Conservation (phyloP, 2,329 filamentous ascomycete genomes). For the Tolypocladium cylindrosporum region DNA sequence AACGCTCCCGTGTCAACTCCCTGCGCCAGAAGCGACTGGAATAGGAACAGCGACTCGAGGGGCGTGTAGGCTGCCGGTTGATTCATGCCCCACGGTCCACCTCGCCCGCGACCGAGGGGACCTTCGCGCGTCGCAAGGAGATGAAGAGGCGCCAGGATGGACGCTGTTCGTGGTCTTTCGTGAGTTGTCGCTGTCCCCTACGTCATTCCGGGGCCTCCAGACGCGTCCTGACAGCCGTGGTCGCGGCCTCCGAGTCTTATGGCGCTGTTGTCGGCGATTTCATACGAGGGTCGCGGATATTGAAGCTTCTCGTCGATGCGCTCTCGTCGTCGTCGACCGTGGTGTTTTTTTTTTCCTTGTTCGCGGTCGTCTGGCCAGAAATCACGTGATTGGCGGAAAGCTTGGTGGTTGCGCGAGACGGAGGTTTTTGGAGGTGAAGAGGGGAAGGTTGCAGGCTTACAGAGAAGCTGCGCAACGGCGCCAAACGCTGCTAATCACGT, state of each 20-base stretch:
- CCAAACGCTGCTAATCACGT: conserved; percentile 17
- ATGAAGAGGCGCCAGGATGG: conserved; percentile 46
- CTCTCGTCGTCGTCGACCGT: conserved; percentile 6
- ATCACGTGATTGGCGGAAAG: conserved; percentile 19
- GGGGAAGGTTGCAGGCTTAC: conserved; percentile 2
- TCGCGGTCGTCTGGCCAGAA: conserved; percentile 15
- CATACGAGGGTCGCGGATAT: conserved; percentile 16
- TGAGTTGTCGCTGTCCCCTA: conserved; percentile 5
- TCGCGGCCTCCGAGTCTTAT: conserved; percentile 16
- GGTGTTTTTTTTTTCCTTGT: conserved; percentile 14
- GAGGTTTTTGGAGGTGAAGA: conserved; percentile 5
- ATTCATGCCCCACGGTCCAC: conserved; percentile 46
- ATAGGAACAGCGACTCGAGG: conserved; percentile 78
- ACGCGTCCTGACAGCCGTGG: conserved; percentile 22
- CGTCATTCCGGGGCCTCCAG: conserved; percentile 15
- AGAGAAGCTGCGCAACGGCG: background rate
- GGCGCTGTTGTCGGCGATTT: conserved; percentile 14
- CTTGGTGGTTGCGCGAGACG: conserved; percentile 8
- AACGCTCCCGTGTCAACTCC: conserved; percentile 59
- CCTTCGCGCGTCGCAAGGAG: conserved; percentile 40
- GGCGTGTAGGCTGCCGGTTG: conserved; percentile 60
- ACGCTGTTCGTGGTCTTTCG: background rate
- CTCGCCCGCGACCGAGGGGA: conserved; percentile 47
- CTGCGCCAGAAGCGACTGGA: conserved; percentile 64
- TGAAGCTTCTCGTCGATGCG: conserved; percentile 11